Evolutionary conservation across 2,329 filamentous ascomycete genomes (phyloP).

Genomic region (Nigrospora oryzae): DNA sequence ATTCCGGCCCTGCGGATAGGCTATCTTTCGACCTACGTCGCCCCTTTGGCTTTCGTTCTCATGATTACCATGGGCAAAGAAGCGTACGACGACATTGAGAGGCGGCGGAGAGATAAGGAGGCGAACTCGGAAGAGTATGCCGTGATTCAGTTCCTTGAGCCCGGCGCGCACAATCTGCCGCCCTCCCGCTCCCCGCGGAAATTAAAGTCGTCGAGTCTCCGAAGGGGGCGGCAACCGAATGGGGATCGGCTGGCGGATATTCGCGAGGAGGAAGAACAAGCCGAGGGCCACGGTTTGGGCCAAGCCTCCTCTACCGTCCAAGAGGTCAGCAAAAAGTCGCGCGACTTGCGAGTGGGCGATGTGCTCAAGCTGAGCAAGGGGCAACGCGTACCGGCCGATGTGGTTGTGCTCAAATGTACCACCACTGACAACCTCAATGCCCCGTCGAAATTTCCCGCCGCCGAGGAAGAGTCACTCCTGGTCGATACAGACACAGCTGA

Average conservation of each 20-base stretch:
- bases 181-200: constrained; percentile 29
- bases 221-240: constrained; percentile 28
- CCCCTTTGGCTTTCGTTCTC: constrained; percentile 84
- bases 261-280: constrained; percentile 57
- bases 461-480: constrained; percentile 28
- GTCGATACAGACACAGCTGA: constrained; percentile 23
- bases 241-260: constrained; percentile 52
- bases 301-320: constrained; percentile 42
- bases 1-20: constrained; percentile 86
- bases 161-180: constrained; percentile 23
- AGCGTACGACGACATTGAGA: constrained; percentile 83
- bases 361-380: constrained; percentile 90
- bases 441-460: constrained; percentile 13
- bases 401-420: constrained; percentile 82
- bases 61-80: constrained; percentile 92
- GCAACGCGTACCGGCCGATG: constrained; percentile 87
- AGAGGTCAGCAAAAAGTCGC: constrained; percentile 73
- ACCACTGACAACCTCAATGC: constrained; percentile 40
- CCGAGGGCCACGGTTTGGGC: constrained; percentile 30
- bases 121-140: constrained; percentile 89
- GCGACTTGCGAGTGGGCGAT: constrained; percentile 87
- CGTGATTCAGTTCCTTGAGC: constrained; percentile 63
- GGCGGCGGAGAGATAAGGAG: constrained; percentile 80
- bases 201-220: constrained; percentile 35
- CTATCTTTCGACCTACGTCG: constrained; percentile 90